Base-by-base conservation (phyloP, 176 grass and related monocot genomes). In the Cenchrus purpureus region DNA sequence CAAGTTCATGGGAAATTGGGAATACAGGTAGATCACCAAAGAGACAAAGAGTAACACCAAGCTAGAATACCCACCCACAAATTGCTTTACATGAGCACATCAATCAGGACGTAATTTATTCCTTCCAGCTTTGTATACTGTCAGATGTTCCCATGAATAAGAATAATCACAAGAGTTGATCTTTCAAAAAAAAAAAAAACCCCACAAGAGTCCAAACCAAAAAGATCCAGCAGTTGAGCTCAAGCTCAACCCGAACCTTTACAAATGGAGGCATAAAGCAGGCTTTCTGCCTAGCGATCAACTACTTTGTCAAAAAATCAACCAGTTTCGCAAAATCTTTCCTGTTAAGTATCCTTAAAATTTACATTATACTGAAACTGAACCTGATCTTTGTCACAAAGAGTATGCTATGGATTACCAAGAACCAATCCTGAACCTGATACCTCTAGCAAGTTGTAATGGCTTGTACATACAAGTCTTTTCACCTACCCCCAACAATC, bases 401-500 rank as follows among this genome's bases (percentile, higher is more conserved):
- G 64, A 86, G 68, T 28, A 10, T 0, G 11, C 8, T n/a, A 25
- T 12, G n/a, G 12, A 15, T 29, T 70, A 60, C 54, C 58, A 58
- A 40, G 79, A 40, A 82, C 20, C 43, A 66, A 52, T 64, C 53
- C 54, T 44, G 48, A 78, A 71, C 45, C 31, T 45, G 32, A 60
- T n/a, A 67, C 7, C n/a, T 31, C 43, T 44, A 77, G 28, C n/a
- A 63, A 31, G 6, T 28, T 54, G 1, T 19, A 20, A 54, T 40
- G 37, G 37, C 37, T 40, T 40, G 37, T 40, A 40, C 50, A 60
- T 17, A 34, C 5, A 57, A 57, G 7, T 57, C 37, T 40, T 40
- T 40, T 68, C 49, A 43, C n/a, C 42, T 15, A 12, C 37, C 2
- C 31, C 43, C 48, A 2, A 67, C 49, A 20, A 32, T 12, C 5